Percentiles rank a stretch among this genome's conserved stretches.
Evolutionary conservation across 148 eudicot genomes (phyloP).

Genomic region (Cornus florida): DNA sequence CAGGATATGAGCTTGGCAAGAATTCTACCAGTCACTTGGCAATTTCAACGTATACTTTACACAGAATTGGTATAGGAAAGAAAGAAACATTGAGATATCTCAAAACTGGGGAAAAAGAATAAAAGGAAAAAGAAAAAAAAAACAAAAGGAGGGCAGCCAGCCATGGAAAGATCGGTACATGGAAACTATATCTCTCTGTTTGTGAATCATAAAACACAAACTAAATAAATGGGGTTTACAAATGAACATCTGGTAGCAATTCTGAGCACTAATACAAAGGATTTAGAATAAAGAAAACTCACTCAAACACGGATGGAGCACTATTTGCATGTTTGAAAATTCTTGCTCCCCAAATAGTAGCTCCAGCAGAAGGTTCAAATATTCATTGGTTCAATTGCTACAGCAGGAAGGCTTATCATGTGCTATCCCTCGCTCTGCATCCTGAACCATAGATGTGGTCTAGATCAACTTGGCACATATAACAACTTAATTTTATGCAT

Average conservation of each 20-base stretch:
- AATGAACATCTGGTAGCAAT: not conserved
- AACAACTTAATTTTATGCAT: no score
- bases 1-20: no score
- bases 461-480: not conserved
- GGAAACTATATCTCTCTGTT: not conserved
- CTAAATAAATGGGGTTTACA: not conserved
- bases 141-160: not conserved
- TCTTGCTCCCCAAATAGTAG: not conserved
- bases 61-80: not conserved
- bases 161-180: not conserved
- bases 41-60: not conserved
- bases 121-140: no score
- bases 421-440: not conserved
- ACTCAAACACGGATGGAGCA: not conserved
- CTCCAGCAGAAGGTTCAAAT: constrained; percentile 9
- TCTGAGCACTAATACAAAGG: constrained; percentile 1
- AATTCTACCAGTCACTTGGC: no score
- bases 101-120: not conserved
- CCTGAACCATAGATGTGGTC: not conserved
- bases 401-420: not conserved
- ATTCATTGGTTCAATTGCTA: not conserved
- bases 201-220: not conserved
- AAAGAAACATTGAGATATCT: no score
- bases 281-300: not conserved
- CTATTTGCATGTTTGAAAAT: not conserved